A percentile compares a stretch with the other conserved stretches of the same genome.
These are phyloP conservation scores for Irpex sp. DNA, from an alignment of 1,284 basidiomycete genomes.

Conservation along the genomic window DNA sequence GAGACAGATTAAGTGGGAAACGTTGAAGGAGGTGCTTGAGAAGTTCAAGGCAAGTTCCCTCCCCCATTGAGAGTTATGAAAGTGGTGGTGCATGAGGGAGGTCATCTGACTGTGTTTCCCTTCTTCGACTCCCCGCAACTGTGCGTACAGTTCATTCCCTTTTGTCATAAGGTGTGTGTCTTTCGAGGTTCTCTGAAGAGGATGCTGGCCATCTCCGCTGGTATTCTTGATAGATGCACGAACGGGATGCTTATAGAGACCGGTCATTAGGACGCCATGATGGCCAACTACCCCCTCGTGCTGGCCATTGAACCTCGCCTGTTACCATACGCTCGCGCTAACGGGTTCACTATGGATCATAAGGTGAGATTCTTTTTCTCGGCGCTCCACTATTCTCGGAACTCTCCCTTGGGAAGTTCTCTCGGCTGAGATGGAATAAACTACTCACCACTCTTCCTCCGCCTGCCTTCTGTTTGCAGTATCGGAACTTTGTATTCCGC, in stretches of 20 bases:
- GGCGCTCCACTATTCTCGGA: constrained; percentile 6
- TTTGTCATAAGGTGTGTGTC: constrained; percentile 53
- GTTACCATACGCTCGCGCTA: constrained; percentile 61
- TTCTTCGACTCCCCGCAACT: constrained; percentile 12
- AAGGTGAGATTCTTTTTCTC: constrained; percentile 40
- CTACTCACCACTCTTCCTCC: not conserved
- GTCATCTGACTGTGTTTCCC: constrained; percentile 1
- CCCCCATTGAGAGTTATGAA: not conserved
- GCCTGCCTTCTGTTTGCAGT: constrained; percentile 32
- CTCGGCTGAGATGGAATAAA: not conserved
- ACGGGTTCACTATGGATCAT: constrained; percentile 70
- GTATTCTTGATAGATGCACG: not conserved
- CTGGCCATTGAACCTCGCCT: constrained; percentile 69
- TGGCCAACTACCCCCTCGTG: constrained; percentile 67
- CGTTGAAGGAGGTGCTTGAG: constrained; percentile 56
- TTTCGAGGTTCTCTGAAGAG: constrained; percentile 1
- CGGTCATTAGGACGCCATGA: constrained; percentile 58
- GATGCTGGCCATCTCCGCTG: constrained; percentile 1
- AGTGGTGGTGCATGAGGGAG: constrained; percentile 1
- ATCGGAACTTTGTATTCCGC: constrained; percentile 74
- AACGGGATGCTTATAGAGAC: not conserved
- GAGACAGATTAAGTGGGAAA: constrained; percentile 55
- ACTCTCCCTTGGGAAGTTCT: not conserved
- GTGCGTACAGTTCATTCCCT: constrained; percentile 62
- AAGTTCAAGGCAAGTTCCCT: constrained; percentile 54